These are phyloP conservation scores for Alopecurus myosuroides DNA, from an alignment of 176 grass and related monocot genomes.

Conservation along the genomic window DNA sequence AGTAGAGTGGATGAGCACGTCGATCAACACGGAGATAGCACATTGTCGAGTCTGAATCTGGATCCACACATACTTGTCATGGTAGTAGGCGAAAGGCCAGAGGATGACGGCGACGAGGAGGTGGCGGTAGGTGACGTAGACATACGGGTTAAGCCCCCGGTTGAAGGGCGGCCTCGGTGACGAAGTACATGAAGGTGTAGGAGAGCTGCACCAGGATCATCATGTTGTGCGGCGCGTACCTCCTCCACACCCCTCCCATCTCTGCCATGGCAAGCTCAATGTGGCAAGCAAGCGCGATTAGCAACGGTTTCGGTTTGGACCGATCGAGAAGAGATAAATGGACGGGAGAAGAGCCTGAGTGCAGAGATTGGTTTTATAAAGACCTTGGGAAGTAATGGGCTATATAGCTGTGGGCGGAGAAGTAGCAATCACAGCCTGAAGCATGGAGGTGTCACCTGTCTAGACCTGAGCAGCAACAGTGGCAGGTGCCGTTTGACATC, in stretches of 20 bases:
- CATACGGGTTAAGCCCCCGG: slow-evolving; percentile 62
- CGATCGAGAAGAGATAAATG: neutral
- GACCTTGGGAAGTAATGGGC: neutral
- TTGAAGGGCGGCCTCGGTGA: slow-evolving; percentile 80
- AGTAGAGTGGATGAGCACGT: neutral
- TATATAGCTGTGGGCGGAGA: too few relatives aligned
- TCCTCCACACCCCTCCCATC: slow-evolving; percentile 18
- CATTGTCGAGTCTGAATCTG: neutral
- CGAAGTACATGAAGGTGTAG: slow-evolving; percentile 91
- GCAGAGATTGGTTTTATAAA: too few relatives aligned
- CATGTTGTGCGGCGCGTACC: slow-evolving; percentile 63
- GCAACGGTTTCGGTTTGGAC: too few relatives aligned
- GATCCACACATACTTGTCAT: slow-evolving; percentile 60
- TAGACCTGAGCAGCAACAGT: slow-evolving; percentile 32
- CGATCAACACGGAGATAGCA: neutral
- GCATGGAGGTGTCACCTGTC: slow-evolving; percentile 25
- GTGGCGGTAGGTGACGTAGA: slow-evolving; percentile 83
- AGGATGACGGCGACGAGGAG: slow-evolving; percentile 50
- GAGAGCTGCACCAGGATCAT: slow-evolving; percentile 70
- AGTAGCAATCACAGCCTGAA: neutral
- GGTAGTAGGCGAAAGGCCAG: slow-evolving; percentile 74
- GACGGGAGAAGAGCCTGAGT: neutral
- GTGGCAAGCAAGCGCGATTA: too few relatives aligned
- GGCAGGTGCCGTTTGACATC: neutral
- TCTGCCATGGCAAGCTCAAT: neutral